Evolutionary conservation across 2,329 filamentous ascomycete species (phyloP), one percentile per base, ranked within the genome.

Genomic region (Magnaporthiopsis poae): DNA sequence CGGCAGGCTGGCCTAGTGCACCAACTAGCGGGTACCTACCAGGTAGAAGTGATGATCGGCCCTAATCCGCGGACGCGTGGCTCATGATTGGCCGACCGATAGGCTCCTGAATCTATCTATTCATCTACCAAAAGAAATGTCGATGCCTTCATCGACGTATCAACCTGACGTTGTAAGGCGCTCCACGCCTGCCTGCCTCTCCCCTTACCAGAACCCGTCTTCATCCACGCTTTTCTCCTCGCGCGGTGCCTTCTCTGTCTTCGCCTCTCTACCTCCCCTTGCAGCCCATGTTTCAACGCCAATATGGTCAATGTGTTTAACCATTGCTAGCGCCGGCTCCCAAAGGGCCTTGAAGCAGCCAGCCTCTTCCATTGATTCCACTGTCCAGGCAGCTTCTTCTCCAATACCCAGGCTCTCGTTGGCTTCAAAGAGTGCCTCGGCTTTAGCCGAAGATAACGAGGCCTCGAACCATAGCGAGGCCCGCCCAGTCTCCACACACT

Each of bases 401-500:
- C 75, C 75, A 2, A 71, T 2, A 0, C 52, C 31, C 36, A 76
- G 67, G 4, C 31, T 15, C 52, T 71, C 62, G 66, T 77, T 76
- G 61, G 72, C 68, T 5, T 62, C 52, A 46, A 74, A 72, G 0
- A 71, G 62, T 12, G 67, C 66, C 27, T 76, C 73, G 2, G 71
- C 67, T 25, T 68, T 67, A 1, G 65, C 68, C 2, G 74, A 75
- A 11, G 71, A 61, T 31, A 76, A 67, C 2, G 72, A 72, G 5
- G 70, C 73, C 67, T 76, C 73, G 63, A 74, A 75, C 74, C 74
- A 77, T 25, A 70, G 67, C 0, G 69, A 63, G 25, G 71, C 68
- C 9, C 68, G 65, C 4, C 36, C 36, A 4, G 2, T 12, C 36
- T 39, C 36, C 12, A 1, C 9, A 5, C 36, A 15, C 25, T 71